Evolutionary conservation across 2,329 filamentous ascomycete species (phyloP).

Genomic region (Botrytis sinoallii): DNA sequence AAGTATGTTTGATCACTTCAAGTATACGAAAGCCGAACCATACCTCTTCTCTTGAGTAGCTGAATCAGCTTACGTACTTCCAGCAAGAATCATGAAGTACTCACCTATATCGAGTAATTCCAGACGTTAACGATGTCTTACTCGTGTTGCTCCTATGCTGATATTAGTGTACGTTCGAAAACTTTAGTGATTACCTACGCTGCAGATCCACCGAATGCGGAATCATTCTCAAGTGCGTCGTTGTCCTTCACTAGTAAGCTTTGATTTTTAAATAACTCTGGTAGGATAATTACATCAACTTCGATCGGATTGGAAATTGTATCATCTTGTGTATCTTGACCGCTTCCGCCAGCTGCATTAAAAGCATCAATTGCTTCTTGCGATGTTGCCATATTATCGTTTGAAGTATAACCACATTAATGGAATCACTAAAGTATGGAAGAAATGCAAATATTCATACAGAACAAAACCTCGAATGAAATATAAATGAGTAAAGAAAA

Average conservation of each 20-base stretch:
- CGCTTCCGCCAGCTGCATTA: not conserved
- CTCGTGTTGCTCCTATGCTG: conserved; percentile 9
- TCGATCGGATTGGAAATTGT: not conserved
- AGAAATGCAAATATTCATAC: not conserved
- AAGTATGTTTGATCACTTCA: not conserved
- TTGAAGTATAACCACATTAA: not conserved
- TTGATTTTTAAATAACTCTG: no score
- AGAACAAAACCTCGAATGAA: not conserved
- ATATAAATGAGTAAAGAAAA: not conserved
- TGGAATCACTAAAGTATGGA: not conserved
- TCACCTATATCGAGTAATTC: conserved; percentile 21
- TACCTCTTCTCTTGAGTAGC: conserved; percentile 12
- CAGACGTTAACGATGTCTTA: conserved; percentile 23
- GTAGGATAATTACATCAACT: conserved; percentile 12
- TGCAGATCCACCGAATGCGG: conserved; percentile 4
- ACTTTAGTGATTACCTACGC: not conserved
- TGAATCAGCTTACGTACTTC: not conserved
- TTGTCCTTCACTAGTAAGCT: conserved; percentile 13
- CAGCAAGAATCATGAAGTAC: not conserved
- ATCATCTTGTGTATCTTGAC: not conserved
- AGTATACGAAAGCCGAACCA: not conserved
- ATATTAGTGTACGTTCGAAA: not conserved
- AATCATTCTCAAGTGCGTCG: conserved; percentile 10
- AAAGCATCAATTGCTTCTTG: conserved; percentile 13
- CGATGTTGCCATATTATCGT: conserved; percentile 10